Evolutionary conservation across 768 basidiomycete species (phyloP), one percentile per base, ranked within the genome.

Genomic region (Chalciporus chontae): DNA sequence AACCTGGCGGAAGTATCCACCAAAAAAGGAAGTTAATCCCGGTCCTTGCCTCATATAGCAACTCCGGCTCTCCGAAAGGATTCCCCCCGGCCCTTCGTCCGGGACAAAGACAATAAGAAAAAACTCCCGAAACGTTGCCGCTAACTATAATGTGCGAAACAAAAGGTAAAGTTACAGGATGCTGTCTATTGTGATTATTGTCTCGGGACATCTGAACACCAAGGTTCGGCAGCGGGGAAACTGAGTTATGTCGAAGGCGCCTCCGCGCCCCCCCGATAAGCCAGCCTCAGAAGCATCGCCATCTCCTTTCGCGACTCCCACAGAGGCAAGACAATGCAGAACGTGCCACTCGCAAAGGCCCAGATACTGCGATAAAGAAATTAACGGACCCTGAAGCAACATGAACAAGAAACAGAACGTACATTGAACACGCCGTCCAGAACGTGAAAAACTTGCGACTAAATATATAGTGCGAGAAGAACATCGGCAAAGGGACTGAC

Each of bases 391-490:
- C 7, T 14, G 13, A 32, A 26, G 39, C 14, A 47, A 48, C 14
- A 23, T 45, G 45, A 31, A 41, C 17, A 11, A 45, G 11, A n/a
- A 18, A 11, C 8, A 18, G 19, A 39, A 61, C 65, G 8, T 53
- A 72, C 69, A 73, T 73, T 47, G 68, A 68, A 18, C 69, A 61
- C 3, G 72, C 64, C 13, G 67, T 67, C 73, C 71, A 73, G 50
- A 73, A 73, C 34, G 52, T 59, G 45, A 60, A 72, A 56, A 72
- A 74, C 23, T 53, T 52, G 36, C 62, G 62, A 38, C 65, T 69
- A 43, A 69, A 71, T 9, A 72, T 45, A 43, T 73, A 67, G 44
- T 65, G 63, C 46, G 69, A 68, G 58, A 73, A 73, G 50, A 71
- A 69, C 69, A 70, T 65, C 11, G 71, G 73, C 9, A 74, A 45